phyloP scores from a whole-genome alignment of 495 filamentous ascomycete genomes.

The Talaromyces nanjingensis region DNA sequence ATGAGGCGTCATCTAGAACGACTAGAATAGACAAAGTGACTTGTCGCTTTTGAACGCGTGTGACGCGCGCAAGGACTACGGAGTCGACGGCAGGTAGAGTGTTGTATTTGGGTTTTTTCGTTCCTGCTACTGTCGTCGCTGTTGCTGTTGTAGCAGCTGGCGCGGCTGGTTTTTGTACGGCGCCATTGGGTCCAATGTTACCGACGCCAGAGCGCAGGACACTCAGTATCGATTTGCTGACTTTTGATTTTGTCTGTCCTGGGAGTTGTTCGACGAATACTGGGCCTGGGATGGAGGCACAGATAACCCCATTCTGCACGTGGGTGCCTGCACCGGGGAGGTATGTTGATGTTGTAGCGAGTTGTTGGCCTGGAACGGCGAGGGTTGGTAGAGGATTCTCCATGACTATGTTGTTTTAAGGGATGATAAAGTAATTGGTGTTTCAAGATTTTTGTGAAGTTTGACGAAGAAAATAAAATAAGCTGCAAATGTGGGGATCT shows the following conservation, averaged over 20 bases:
- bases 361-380: constrained; percentile 64
- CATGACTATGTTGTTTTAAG: constrained; percentile 14
- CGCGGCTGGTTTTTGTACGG: constrained; percentile 16
- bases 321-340: constrained; percentile 75
- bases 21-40: constrained; percentile 77
- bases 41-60: constrained; percentile 73
- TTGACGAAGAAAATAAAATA: constrained; percentile 2
- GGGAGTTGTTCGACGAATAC: constrained; percentile 40
- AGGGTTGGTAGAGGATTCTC: constrained; percentile 25
- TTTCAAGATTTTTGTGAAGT: background rate
- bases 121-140: constrained; percentile 9
- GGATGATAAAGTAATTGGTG: too few species aligned
- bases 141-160: constrained; percentile 29
- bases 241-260: constrained; percentile 39
- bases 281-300: constrained; percentile 63
- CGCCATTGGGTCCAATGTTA: constrained; percentile 7
- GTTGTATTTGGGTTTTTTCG: constrained; percentile 45
- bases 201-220: constrained; percentile 34
- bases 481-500: background rate
- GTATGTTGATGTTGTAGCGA: constrained; percentile 60
- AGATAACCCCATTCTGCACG: constrained; percentile 60
- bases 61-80: constrained; percentile 75
- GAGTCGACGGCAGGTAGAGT: constrained; percentile 75
- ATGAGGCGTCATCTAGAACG: constrained; percentile 47
- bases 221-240: constrained; percentile 44